Conservation (phyloP, 768 basidiomycete genomes). For the Mycena kentingensis region DNA sequence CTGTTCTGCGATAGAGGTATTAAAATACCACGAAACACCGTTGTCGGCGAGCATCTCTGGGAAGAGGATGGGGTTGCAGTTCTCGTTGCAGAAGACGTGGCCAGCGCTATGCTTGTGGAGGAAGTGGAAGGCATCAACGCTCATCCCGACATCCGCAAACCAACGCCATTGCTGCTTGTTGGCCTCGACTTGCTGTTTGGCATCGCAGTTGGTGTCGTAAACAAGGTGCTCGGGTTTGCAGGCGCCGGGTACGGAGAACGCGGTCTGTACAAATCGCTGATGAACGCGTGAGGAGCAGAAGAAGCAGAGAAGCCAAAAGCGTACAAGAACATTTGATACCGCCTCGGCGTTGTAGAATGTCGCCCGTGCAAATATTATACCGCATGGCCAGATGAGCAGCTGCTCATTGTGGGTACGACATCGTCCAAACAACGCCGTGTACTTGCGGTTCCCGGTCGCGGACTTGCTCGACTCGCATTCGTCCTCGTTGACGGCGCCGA, state of each 20-base stretch:
- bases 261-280: constrained; percentile 16
- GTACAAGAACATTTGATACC: constrained; percentile 20
- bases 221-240: constrained; percentile 28
- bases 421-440: constrained; percentile 16
- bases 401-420: constrained; percentile 27
- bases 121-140: constrained; percentile 21
- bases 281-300: neutral
- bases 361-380: constrained; percentile 21
- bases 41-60: constrained; percentile 11
- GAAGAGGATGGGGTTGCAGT: constrained; percentile 6
- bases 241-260: constrained; percentile 28
- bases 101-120: constrained; percentile 13
- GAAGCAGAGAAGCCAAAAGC: constrained; percentile 7
- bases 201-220: constrained; percentile 19
- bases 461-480: constrained; percentile 2
- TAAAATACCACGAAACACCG: constrained; percentile 28
- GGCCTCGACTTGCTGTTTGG: constrained; percentile 11
- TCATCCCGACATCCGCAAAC: constrained; percentile 12
- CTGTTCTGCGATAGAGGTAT: constrained; percentile 39
- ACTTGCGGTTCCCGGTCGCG: constrained; percentile 16
- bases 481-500: constrained; percentile 11
- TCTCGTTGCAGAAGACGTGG: constrained; percentile 11
- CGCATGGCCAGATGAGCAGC: constrained; percentile 22
- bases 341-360: constrained; percentile 25
- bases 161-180: neutral